phyloP scores from a whole-genome alignment of 306 rosid genomes.

The Quercus alba region DNA sequence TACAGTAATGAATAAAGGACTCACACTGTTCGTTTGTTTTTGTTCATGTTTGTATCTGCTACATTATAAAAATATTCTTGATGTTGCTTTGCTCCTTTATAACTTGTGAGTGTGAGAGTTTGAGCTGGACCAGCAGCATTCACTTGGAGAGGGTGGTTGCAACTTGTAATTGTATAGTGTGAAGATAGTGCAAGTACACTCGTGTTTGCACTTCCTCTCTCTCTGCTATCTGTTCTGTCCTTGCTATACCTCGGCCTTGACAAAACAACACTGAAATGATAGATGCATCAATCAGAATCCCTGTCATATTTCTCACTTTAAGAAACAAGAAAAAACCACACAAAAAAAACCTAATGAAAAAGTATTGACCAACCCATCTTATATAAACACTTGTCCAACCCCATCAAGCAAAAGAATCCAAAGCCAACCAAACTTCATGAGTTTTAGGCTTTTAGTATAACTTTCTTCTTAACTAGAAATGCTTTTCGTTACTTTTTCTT shows the following conservation, averaged over 20 bases:
- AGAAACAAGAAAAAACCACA: constrained; percentile 8
- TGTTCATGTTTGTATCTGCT: not conserved
- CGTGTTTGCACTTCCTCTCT: constrained; percentile 20
- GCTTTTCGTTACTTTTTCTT: constrained; percentile 23
- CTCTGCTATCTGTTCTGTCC: constrained; percentile 25
- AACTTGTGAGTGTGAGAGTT: constrained; percentile 6
- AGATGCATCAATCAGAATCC: constrained; percentile 71
- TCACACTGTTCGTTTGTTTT: not conserved
- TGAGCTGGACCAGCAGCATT: constrained; percentile 1
- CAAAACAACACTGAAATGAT: constrained; percentile 86
- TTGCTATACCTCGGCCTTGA: constrained; percentile 88
- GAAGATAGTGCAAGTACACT: not conserved
- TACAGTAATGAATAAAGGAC: not conserved
- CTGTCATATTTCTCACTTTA: constrained; percentile 24
- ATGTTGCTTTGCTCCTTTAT: not conserved
- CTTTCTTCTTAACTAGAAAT: constrained; percentile 12
- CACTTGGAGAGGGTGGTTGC: constrained; percentile 7
- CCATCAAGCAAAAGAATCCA: not conserved
- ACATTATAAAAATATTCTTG: not conserved
- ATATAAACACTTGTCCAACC: constrained; percentile 39
- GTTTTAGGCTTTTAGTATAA: not conserved
- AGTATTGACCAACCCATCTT: not conserved
- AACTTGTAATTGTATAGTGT: not conserved
- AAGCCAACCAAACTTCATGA: not conserved
- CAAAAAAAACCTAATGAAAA: not conserved